Evolutionary conservation across 805 yeast species (phyloP).

Genomic region (Jamesozyma spencerorum): DNA sequence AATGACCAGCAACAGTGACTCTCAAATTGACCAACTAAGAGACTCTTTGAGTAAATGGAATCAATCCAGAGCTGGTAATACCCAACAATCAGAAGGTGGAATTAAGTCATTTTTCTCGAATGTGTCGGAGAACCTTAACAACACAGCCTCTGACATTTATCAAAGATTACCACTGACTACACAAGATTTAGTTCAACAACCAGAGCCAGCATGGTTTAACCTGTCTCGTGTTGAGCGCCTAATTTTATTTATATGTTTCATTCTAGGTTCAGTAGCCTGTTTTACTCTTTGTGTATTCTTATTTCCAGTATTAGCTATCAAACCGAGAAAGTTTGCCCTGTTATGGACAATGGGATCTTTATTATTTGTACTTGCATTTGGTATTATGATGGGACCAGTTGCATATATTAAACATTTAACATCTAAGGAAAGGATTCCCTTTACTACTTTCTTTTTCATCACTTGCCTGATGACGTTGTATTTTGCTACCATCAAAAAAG

Average conservation of each 20-base stretch:
- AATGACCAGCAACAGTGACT: constrained; percentile 5
- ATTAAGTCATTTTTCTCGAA: constrained; percentile 32
- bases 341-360: constrained; percentile 89
- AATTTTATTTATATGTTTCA: constrained; percentile 65
- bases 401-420: constrained; percentile 65
- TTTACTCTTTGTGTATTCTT: constrained; percentile 73
- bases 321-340: constrained; percentile 85
- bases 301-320: constrained; percentile 80
- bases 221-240: constrained; percentile 73
- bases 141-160: constrained; percentile 47
- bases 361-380: constrained; percentile 80
- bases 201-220: constrained; percentile 68
- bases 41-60: constrained; percentile 36
- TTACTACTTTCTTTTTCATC: constrained; percentile 72
- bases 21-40: constrained; percentile 19
- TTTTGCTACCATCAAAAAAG: constrained; percentile 57
- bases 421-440: constrained; percentile 68
- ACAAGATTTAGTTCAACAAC: constrained; percentile 35
- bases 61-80: constrained; percentile 14
- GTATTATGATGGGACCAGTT: constrained; percentile 86
- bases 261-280: constrained; percentile 70
- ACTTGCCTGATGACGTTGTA: constrained; percentile 71
- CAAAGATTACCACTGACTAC: constrained; percentile 56
- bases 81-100: constrained; percentile 24
- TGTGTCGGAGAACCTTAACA: constrained; percentile 33